These are phyloP conservation scores for Myxozyma neotropica DNA, from an alignment of 805 yeast species.

Conservation along the genomic window DNA sequence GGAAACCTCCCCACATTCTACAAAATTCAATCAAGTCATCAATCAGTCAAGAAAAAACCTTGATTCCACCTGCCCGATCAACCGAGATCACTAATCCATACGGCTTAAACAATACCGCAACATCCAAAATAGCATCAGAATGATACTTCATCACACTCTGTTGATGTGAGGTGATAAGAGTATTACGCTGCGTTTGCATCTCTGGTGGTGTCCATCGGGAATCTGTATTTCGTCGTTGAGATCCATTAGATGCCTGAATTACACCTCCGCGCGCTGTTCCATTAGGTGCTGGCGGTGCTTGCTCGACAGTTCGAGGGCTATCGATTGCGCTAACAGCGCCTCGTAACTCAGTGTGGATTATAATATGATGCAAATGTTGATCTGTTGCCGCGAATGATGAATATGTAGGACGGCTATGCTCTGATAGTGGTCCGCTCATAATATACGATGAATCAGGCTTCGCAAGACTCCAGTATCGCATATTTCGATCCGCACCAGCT, in stretches of 20 bases:
- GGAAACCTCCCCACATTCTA: not conserved
- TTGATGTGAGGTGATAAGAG: slow-evolving; percentile 50
- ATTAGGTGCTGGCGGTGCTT: slow-evolving; percentile 35
- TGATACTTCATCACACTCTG: slow-evolving; percentile 50
- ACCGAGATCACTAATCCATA: slow-evolving; percentile 64
- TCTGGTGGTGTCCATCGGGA: slow-evolving; percentile 38
- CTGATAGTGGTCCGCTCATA: slow-evolving; percentile 42
- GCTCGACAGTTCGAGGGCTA: slow-evolving; percentile 34
- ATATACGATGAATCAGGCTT: slow-evolving; percentile 41
- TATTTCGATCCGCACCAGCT: slow-evolving; percentile 41
- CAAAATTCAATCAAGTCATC: not conserved
- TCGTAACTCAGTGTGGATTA: slow-evolving; percentile 18
- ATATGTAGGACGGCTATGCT: slow-evolving; percentile 23
- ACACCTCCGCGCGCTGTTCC: slow-evolving; percentile 10
- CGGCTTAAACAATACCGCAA: slow-evolving; percentile 53
- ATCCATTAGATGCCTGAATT: slow-evolving; percentile 7
- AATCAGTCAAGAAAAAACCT: slow-evolving; percentile 48
- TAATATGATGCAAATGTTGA: slow-evolving; percentile 1
- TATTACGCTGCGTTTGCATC: slow-evolving; percentile 41
- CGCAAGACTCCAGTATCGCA: slow-evolving; percentile 45
- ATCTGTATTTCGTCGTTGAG: slow-evolving; percentile 17
- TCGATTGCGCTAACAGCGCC: slow-evolving; percentile 30
- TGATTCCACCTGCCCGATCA: slow-evolving; percentile 67
- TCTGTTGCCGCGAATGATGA: not conserved
- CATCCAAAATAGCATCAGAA: slow-evolving; percentile 54